These are phyloP conservation scores for Daldinia caldariorum DNA, from an alignment of 495 filamentous ascomycete genomes.

Conservation along the genomic window DNA sequence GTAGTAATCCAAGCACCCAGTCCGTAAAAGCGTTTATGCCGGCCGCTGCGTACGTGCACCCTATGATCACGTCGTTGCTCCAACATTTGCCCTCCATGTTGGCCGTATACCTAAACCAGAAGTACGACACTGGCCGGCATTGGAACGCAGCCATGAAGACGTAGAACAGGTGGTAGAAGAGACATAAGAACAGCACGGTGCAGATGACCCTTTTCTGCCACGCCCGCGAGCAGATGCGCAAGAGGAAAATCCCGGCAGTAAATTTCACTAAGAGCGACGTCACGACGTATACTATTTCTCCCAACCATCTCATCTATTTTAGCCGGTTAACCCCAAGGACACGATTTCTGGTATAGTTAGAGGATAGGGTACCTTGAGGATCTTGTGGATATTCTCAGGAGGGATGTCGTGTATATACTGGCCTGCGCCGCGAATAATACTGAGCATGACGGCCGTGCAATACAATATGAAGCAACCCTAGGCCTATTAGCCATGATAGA, in stretches of 20 bases:
- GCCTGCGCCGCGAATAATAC: conserved; percentile 36
- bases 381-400: conserved; percentile 29
- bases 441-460: conserved; percentile 22
- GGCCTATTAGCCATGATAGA: conserved; percentile 14
- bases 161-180: conserved; percentile 49
- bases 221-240: conserved; percentile 48
- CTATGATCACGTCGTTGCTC: conserved; percentile 27
- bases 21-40: conserved; percentile 45
- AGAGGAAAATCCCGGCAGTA: conserved; percentile 53
- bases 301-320: conserved; percentile 35
- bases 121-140: conserved; percentile 47
- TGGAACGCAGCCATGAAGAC: conserved; percentile 52
- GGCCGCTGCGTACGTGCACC: conserved; percentile 46
- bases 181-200: conserved; percentile 46
- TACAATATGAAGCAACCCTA: conserved; percentile 37
- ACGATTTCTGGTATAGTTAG: not conserved
- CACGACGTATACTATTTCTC: conserved; percentile 50
- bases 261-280: conserved; percentile 51
- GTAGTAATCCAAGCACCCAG: conserved; percentile 49
- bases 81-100: conserved; percentile 34
- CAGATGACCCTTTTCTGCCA: conserved; percentile 47
- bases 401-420: conserved; percentile 26
- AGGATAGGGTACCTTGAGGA: conserved; percentile 40
- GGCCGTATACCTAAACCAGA: conserved; percentile 42
- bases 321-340: not conserved